Conservation (phyloP, 2,329 filamentous ascomycete genomes). For the Cordyceps cicadae region DNA sequence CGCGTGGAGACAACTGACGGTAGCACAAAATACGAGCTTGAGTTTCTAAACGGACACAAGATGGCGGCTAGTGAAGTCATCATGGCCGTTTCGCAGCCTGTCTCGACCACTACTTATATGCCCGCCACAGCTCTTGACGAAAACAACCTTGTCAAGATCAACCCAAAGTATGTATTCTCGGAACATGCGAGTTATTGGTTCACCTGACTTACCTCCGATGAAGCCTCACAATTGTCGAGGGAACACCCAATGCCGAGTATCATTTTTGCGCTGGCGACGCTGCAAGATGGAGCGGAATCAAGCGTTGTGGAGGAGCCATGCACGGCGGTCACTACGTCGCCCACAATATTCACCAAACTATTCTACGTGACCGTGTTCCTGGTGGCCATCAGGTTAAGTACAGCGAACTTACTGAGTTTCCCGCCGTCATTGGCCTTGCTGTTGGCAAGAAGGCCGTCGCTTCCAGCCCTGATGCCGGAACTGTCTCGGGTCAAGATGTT, state of each 20-base stretch:
- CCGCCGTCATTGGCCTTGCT: conserved; percentile 62
- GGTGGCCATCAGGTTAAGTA: conserved; percentile 34
- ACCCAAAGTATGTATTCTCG: conserved; percentile 33
- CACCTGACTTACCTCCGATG: neutral
- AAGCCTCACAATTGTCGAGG: conserved; percentile 46
- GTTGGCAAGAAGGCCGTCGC: conserved; percentile 62
- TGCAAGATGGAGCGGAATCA: conserved; percentile 66
- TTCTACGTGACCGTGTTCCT: conserved; percentile 34
- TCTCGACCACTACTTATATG: conserved; percentile 56
- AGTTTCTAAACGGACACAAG: conserved; percentile 51
- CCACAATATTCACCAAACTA: conserved; percentile 57
- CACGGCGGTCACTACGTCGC: conserved; percentile 61
- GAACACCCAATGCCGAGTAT: conserved; percentile 45
- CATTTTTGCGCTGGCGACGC: conserved; percentile 68
- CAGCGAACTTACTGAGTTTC: conserved; percentile 42
- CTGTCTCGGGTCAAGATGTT: conserved; percentile 52
- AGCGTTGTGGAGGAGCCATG: conserved; percentile 69
- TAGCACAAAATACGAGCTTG: conserved; percentile 37
- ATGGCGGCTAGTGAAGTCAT: conserved; percentile 58
- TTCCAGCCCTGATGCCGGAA: conserved; percentile 50
- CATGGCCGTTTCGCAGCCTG: conserved; percentile 57
- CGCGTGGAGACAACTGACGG: conserved; percentile 38
- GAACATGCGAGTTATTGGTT: neutral
- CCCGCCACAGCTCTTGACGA: conserved; percentile 49
- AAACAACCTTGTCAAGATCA: conserved; percentile 58